These are phyloP conservation scores for Nigrospora oryzae DNA, from an alignment of 2,329 filamentous ascomycete genomes.

Conservation along the genomic window DNA sequence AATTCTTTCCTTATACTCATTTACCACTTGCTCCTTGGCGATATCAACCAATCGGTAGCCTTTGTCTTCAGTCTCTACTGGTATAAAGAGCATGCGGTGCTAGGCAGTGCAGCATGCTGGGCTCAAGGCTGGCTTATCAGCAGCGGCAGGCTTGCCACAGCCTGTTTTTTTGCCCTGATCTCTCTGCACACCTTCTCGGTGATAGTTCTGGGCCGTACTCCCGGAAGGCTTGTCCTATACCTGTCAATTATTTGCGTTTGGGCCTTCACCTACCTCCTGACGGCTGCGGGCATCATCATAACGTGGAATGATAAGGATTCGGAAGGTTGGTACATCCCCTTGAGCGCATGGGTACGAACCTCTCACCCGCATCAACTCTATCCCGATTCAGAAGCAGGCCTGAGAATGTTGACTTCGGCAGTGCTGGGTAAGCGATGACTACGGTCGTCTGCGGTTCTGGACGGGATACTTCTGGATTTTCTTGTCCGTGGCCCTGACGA, in stretches of 20 bases:
- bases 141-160: conserved; percentile 56
- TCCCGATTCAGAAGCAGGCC: background rate
- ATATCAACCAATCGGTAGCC: background rate
- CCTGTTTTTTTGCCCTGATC: conserved; percentile 58
- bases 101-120: background rate
- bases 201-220: conserved; percentile 45
- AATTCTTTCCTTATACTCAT: conserved; percentile 44
- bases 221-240: conserved; percentile 42
- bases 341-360: conserved; percentile 49
- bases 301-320: conserved; percentile 29
- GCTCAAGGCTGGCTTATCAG: conserved; percentile 63
- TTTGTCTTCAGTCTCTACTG: conserved; percentile 56
- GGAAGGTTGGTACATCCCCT: conserved; percentile 50
- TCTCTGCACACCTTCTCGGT: conserved; percentile 58
- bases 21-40: conserved; percentile 47
- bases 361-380: background rate
- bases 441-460: conserved; percentile 43
- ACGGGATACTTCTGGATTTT: conserved; percentile 58
- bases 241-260: conserved; percentile 38
- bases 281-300: conserved; percentile 37
- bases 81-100: conserved; percentile 22
- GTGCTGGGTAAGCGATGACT: conserved; percentile 54
- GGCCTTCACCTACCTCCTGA: conserved; percentile 50
- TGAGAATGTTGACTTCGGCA: conserved; percentile 8
- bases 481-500: conserved; percentile 24